A percentile compares a stretch with the other conserved stretches of the same genome.
phyloP scores from a whole-genome alignment of 306 rosid species.

The Vicia villosa region DNA sequence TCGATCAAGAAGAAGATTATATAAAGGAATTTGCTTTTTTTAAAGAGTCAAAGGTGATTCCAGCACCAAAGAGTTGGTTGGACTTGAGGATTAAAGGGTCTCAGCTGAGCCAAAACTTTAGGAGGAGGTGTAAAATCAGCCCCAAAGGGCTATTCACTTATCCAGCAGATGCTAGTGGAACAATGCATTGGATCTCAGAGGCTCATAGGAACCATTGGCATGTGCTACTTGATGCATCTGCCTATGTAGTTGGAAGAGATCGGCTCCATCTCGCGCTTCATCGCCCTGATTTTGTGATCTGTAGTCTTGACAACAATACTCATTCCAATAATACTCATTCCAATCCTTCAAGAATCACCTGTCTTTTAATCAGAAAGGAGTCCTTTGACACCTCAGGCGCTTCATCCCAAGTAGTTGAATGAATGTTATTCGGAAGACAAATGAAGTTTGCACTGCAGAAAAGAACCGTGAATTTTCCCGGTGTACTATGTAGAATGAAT shows the following conservation, averaged over 20 bases:
- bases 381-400: conserved; percentile 68
- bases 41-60: conserved; percentile 70
- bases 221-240: conserved; percentile 86
- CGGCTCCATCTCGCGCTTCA: conserved; percentile 67
- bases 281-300: conserved; percentile 81
- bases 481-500: conserved; percentile 38
- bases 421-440: conserved; percentile 26
- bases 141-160: conserved; percentile 84
- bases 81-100: conserved; percentile 89
- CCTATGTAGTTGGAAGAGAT: conserved; percentile 66
- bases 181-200: conserved; percentile 90
- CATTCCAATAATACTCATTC: conserved; percentile 60
- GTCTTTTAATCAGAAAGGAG: conserved; percentile 78
- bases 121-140: conserved; percentile 79
- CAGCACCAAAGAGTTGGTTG: conserved; percentile 72
- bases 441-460: conserved; percentile 13
- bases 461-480: conserved; percentile 26
- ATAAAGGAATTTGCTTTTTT: conserved; percentile 65
- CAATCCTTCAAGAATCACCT: conserved; percentile 72
- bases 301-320: conserved; percentile 71
- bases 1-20: conserved; percentile 56
- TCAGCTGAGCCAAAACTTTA: conserved; percentile 73
- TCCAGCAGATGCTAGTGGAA: conserved; percentile 71
- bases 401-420: conserved; percentile 59
- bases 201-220: conserved; percentile 92